Conservation (phyloP, 768 basidiomycete genomes). For the Termitomyces sp. region DNA sequence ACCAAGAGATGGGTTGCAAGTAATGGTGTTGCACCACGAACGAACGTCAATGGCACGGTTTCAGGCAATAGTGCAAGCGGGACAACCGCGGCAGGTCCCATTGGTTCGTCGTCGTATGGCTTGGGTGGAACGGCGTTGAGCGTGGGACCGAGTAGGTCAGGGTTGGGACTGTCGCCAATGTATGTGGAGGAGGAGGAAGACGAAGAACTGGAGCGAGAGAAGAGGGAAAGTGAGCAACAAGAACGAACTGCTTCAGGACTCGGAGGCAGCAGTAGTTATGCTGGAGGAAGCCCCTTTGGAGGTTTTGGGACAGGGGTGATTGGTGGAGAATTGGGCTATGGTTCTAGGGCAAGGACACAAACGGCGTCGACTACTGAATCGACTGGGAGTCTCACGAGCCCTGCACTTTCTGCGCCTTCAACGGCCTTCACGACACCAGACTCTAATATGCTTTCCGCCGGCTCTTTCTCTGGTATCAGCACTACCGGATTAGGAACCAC, state of each 20-base stretch:
- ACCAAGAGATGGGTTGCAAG: constrained; percentile 71
- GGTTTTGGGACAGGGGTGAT: constrained; percentile 29
- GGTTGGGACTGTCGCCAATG: constrained; percentile 43
- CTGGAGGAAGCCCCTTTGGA: constrained; percentile 19
- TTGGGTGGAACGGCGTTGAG: constrained; percentile 27
- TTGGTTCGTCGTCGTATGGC: constrained; percentile 37
- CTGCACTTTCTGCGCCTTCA: constrained; percentile 21
- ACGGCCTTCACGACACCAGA: constrained; percentile 66
- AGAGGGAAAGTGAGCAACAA: constrained; percentile 14
- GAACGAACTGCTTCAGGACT: constrained; percentile 19
- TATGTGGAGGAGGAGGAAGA: constrained; percentile 77
- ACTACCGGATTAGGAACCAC: constrained; percentile 30
- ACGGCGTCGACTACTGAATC: constrained; percentile 41
- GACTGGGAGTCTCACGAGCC: constrained; percentile 22
- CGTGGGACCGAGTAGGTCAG: constrained; percentile 19
- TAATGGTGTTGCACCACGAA: constrained; percentile 52
- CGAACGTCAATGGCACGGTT: constrained; percentile 45
- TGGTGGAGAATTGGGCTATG: constrained; percentile 26
- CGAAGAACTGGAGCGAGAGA: constrained; percentile 56
- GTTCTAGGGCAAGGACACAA: constrained; percentile 46
- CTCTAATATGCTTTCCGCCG: constrained; percentile 27
- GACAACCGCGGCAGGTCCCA: not conserved
- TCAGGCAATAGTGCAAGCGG: constrained; percentile 8
- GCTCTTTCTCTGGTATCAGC: constrained; percentile 23
- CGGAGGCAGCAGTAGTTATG: constrained; percentile 18